phyloP scores from a whole-genome alignment of 768 basidiomycete genomes.

The Tulasnella sp. region DNA sequence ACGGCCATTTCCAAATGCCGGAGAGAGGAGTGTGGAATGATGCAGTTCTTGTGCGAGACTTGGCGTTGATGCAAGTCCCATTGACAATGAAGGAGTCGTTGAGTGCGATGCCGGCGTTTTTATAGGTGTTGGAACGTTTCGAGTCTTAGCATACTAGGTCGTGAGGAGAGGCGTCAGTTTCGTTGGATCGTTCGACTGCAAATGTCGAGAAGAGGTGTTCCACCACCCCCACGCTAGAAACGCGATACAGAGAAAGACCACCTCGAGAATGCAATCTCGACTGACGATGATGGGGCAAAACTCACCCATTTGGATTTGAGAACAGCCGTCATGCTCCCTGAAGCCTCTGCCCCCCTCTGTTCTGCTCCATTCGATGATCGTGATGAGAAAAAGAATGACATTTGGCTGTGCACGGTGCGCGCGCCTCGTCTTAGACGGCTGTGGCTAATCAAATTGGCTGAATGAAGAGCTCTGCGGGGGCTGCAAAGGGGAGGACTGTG shows the following conservation, averaged over 20 bases:
- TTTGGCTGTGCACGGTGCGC: background rate
- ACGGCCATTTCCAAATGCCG: background rate
- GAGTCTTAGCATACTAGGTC: slow-evolving; percentile 8
- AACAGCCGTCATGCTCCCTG: slow-evolving; percentile 8
- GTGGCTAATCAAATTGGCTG: background rate
- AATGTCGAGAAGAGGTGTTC: background rate
- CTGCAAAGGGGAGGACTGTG: background rate
- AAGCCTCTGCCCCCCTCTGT: background rate
- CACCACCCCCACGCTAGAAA: background rate
- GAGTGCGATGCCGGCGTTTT: background rate
- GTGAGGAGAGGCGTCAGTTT: background rate
- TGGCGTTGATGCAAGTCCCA: background rate
- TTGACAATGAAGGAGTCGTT: background rate
- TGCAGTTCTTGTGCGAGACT: background rate
- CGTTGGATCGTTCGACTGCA: background rate
- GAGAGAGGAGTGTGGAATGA: slow-evolving; percentile 8
- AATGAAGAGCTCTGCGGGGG: background rate
- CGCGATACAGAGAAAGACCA: background rate
- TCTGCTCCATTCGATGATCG: background rate
- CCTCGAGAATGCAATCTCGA: background rate
- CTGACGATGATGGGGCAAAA: background rate
- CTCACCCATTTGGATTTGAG: slow-evolving; percentile 20
- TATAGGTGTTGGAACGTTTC: background rate
- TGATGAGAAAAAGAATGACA: slow-evolving; percentile 18
- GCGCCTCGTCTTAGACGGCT: background rate